Evolutionary conservation across 306 rosid genomes (phyloP).

Genomic region (Pueraria montana): DNA sequence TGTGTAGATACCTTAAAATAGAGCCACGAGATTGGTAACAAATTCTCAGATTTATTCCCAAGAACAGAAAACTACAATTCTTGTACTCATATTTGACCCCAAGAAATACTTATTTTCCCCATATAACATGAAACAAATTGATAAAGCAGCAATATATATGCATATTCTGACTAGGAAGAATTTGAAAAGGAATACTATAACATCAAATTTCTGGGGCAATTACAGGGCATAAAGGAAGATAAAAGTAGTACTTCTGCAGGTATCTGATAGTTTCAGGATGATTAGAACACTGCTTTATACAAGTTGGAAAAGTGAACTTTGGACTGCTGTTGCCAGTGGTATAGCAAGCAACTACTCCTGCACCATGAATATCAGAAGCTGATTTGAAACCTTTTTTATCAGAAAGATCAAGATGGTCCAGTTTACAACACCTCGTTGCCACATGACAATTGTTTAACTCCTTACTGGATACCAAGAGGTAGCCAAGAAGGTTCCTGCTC

Average conservation of each 20-base stretch:
- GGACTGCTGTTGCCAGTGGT: constrained; percentile 64
- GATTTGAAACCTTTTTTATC: constrained; percentile 69
- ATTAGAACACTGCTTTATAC: constrained; percentile 64
- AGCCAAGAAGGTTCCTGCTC: constrained; percentile 90
- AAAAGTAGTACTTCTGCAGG: constrained; percentile 74
- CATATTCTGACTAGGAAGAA: constrained; percentile 23
- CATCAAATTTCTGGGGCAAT: constrained; percentile 28
- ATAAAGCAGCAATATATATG: constrained; percentile 20
- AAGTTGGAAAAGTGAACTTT: constrained; percentile 78
- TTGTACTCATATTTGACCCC: constrained; percentile 11
- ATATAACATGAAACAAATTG: constrained; percentile 28
- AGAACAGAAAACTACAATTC: constrained; percentile 12
- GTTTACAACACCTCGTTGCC: constrained; percentile 80
- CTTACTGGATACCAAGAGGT: constrained; percentile 74
- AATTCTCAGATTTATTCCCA: neutral
- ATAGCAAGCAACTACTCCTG: constrained; percentile 89
- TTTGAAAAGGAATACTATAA: constrained; percentile 2
- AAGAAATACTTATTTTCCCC: constrained; percentile 37
- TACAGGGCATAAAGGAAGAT: constrained; percentile 15
- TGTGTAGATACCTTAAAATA: constrained; percentile 12
- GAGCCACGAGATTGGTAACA: constrained; percentile 10
- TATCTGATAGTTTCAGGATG: constrained; percentile 61
- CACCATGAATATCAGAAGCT: constrained; percentile 77
- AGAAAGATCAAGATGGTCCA: constrained; percentile 55
- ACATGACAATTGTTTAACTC: constrained; percentile 66